Evolutionary conservation across 345 rosid genomes (phyloP).

Genomic region (Rhodomyrtus tomentosa): DNA sequence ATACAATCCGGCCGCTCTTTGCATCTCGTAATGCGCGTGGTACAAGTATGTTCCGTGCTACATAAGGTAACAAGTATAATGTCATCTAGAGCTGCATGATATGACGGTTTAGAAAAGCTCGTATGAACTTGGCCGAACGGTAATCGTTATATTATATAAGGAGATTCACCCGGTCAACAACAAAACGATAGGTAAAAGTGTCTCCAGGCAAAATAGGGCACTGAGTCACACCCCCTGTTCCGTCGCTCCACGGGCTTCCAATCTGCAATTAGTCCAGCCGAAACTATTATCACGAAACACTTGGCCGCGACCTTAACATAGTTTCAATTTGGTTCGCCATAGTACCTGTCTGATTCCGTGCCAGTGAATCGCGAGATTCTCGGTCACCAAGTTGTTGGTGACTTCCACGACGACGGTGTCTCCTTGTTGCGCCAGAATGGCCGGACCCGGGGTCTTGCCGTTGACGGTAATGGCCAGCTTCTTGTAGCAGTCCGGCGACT

Average conservation of each 20-base stretch:
- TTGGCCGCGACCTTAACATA: not conserved
- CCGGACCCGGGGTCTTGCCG: constrained; percentile 50
- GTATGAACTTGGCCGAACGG: not conserved
- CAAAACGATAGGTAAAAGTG: constrained; percentile 44
- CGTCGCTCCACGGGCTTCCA: constrained; percentile 68
- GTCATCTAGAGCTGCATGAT: not conserved
- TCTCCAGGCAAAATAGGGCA: constrained; percentile 66
- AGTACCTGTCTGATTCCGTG: constrained; percentile 69
- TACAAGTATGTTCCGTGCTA: constrained; percentile 69
- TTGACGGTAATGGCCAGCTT: constrained; percentile 60
- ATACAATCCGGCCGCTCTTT: constrained; percentile 54
- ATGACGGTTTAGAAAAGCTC: not conserved
- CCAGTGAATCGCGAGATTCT: constrained; percentile 66
- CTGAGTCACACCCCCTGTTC: constrained; percentile 61
- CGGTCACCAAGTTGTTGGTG: constrained; percentile 45
- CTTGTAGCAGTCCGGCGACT: constrained; percentile 45
- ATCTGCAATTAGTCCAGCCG: constrained; percentile 17
- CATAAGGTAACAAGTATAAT: not conserved
- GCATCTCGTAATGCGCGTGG: constrained; percentile 82
- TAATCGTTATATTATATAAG: not conserved
- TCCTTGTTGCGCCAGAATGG: constrained; percentile 47
- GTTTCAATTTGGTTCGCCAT: not conserved
- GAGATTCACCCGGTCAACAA: constrained; percentile 55
- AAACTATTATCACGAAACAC: not conserved
- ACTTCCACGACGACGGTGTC: constrained; percentile 65